A percentile compares a stretch with the other conserved stretches of the same genome.
Evolutionary conservation across 192 early-diverging fungal genomes (phyloP).

Genomic region (Coemansia erecta): DNA sequence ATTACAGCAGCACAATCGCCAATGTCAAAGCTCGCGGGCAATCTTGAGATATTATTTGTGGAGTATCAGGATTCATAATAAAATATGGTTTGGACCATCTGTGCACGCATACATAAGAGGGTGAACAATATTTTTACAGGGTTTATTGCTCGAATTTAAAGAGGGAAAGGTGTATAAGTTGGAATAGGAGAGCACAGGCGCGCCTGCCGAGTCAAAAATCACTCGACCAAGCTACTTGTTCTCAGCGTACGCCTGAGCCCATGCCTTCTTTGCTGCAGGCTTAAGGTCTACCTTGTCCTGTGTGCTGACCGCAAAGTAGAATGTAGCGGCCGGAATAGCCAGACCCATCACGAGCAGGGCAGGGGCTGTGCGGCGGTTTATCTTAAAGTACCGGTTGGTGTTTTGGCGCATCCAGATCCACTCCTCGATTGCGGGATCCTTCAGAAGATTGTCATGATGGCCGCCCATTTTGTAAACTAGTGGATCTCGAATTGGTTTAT

Average conservation of each 20-base stretch:
- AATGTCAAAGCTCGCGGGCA: too few relatives aligned
- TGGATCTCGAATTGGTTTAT: background rate
- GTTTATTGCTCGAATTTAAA: too few relatives aligned
- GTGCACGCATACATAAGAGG: too few relatives aligned
- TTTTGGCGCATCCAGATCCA: slow-evolving; percentile 55
- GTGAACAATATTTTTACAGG: too few relatives aligned
- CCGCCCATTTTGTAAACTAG: slow-evolving; percentile 34
- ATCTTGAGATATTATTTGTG: too few relatives aligned
- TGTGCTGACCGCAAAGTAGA: slow-evolving; percentile 22
- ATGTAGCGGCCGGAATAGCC: slow-evolving; percentile 23
- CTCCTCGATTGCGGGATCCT: slow-evolving; percentile 54
- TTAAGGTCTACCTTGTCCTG: slow-evolving; percentile 36
- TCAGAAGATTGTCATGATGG: slow-evolving; percentile 43
- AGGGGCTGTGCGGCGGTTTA: slow-evolving; percentile 46
- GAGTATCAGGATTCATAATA: too few relatives aligned
- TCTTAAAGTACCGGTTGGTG: slow-evolving; percentile 52
- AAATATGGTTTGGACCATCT: too few relatives aligned
- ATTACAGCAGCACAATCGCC: too few relatives aligned
- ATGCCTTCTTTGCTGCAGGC: slow-evolving; percentile 38
- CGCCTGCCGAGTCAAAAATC: background rate
- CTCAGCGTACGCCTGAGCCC: slow-evolving; percentile 41
- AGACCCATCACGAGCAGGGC: slow-evolving; percentile 40
- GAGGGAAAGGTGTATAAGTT: too few relatives aligned
- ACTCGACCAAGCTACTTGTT: slow-evolving; percentile 8
- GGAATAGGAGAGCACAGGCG: too few relatives aligned